Percentiles rank a stretch among this genome's conserved stretches.
Conservation (phyloP, 2,329 filamentous ascomycete species). For the Cladosporium sp. region DNA sequence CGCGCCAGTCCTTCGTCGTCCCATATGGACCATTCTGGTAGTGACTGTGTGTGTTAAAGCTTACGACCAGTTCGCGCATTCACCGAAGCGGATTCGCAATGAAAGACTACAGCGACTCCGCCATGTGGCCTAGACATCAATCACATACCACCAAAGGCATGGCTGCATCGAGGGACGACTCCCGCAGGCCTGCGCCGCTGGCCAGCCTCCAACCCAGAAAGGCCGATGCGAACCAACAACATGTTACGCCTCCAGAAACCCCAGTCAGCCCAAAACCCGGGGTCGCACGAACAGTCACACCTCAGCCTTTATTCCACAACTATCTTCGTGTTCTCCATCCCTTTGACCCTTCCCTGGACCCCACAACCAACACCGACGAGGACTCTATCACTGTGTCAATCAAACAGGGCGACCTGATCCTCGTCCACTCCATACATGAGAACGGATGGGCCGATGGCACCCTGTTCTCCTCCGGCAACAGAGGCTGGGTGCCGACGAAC, state of each 20-base stretch:
- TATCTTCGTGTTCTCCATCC: conserved; percentile 93
- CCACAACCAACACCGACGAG: conserved; percentile 69
- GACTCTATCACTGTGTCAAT: conserved; percentile 74
- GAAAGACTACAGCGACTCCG: conserved; percentile 3
- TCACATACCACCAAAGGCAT: conserved; percentile 10
- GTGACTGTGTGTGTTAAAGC: conserved; percentile 3
- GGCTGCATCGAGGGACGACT: conserved; percentile 14
- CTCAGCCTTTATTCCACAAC: conserved; percentile 76
- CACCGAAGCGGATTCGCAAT: neutral
- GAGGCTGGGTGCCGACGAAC: conserved; percentile 96
- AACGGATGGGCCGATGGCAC: conserved; percentile 99
- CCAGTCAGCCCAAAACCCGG: conserved; percentile 23
- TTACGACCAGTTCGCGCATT: neutral
- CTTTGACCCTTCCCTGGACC: conserved; percentile 76
- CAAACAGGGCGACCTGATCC: conserved; percentile 84
- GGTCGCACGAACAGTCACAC: conserved; percentile 17
- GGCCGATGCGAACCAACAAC: neutral
- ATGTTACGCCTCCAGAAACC: conserved; percentile 26
- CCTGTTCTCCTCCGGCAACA: conserved; percentile 75
- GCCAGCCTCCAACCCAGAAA: conserved; percentile 9
- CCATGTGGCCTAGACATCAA: conserved; percentile 9
- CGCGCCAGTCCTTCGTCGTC: neutral
- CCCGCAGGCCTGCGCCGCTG: conserved; percentile 12
- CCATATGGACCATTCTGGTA: conserved; percentile 18
- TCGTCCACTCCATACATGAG: conserved; percentile 94